A percentile compares a stretch with the other conserved stretches of the same genome.
phyloP scores from a whole-genome alignment of 2,329 filamentous ascomycete genomes.

The Calonectria crousiana region DNA sequence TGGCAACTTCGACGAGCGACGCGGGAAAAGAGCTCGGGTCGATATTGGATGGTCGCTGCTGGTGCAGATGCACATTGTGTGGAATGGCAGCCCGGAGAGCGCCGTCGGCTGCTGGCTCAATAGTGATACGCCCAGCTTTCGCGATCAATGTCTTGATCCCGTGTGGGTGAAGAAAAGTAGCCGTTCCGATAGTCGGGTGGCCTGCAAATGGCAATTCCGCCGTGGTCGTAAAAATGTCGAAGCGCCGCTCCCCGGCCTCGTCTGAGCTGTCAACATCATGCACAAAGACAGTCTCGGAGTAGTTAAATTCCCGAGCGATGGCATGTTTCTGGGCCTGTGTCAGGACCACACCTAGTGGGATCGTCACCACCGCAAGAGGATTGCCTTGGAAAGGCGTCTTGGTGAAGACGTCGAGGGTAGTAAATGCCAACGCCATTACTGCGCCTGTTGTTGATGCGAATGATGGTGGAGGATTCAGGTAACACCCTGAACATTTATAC shows the following conservation, averaged over 20 bases:
- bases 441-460: not conserved
- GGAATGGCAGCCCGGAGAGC: slow-evolving; percentile 72
- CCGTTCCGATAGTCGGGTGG: slow-evolving; percentile 70
- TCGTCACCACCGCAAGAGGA: slow-evolving; percentile 68
- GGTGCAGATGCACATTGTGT: slow-evolving; percentile 74
- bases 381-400: slow-evolving; percentile 65
- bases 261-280: slow-evolving; percentile 56
- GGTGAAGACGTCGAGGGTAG: slow-evolving; percentile 70
- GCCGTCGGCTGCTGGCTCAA: slow-evolving; percentile 51
- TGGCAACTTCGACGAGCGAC: slow-evolving; percentile 26
- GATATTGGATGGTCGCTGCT: slow-evolving; percentile 48
- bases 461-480: not conserved
- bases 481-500: not conserved
- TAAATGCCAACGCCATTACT: slow-evolving; percentile 55
- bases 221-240: slow-evolving; percentile 69
- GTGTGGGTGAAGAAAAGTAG: slow-evolving; percentile 58
- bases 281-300: slow-evolving; percentile 73
- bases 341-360: slow-evolving; percentile 54
- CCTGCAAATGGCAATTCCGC: slow-evolving; percentile 72
- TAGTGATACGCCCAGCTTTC: slow-evolving; percentile 67
- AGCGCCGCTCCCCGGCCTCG: slow-evolving; percentile 47
- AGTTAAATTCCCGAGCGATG: slow-evolving; percentile 72
- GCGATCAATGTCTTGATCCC: slow-evolving; percentile 58
- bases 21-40: not conserved
- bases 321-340: slow-evolving; percentile 65